Evolutionary conservation across 2,329 filamentous ascomycete genomes (phyloP), one percentile per base, ranked within the genome.

Genomic region (Microsporum canis): DNA sequence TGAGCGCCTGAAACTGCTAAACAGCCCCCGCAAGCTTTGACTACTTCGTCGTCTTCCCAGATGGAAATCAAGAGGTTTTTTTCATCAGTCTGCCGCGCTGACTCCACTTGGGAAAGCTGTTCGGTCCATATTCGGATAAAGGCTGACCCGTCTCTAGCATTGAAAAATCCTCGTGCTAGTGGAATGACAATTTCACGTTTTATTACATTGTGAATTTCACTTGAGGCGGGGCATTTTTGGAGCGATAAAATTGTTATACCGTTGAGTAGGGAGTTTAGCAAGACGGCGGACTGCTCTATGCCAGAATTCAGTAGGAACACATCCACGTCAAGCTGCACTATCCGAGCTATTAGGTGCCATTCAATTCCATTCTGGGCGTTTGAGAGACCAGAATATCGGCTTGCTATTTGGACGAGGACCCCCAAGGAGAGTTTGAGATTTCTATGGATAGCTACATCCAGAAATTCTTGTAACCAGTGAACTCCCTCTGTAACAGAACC

Each of bases 21-120:
- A 34, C 73, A 56, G 14, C 72, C 69, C 33, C 70, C 67, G 65
- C 73, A 77, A 39, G 65, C 66, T 31, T 71, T 68, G 38, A 72
- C 72, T 12, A 78, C 39, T 62, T 76, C 74, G 58, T 78, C 74
- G 61, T 78, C 75, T 64, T 78, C 76, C 77, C 77, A 79, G 2
- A 77, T 69, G 5, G 73, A 73, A 61, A 72, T 72, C 3, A 61
- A 47, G 49, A 64, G 61, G 31, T 71, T 55, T 31, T 60, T 66
- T 38, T 57, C 55, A 41, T 70, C 64, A 56, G 63, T 57, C 10
- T 61, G 64, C 60, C 72, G 72, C 47, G 68, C 64, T 65, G 70
- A 63, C 62, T 77, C 73, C 8, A 76, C 63, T 5, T 68, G 63
- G n/a, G 68, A 63, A 12, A 78, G 67, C 60, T 75, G 72, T 23